Base-by-base conservation (phyloP, 1,139 yeast species). In the Torulaspora pretoriensis region DNA sequence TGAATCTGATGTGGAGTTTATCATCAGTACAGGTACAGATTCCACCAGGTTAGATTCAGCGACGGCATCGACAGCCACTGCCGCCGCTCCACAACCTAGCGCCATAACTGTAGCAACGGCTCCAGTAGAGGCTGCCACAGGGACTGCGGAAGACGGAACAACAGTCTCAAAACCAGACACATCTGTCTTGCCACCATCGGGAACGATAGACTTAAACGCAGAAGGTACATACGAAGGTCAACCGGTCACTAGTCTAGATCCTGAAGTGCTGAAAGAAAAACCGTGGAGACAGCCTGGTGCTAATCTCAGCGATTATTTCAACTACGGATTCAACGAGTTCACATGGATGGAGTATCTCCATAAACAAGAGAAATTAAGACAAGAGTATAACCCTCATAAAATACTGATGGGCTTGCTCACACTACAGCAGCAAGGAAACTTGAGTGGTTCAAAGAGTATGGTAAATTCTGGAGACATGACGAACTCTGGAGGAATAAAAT, bases 211-310 rank as follows among this genome's bases (percentile, higher is more conserved):
- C 58, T 73, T 92, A 9, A 80, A 88, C 55, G 80, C 80, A 17
- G 84, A 86, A 13, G 97, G 94, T 0, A 81, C 80, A 49, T 78
- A 75, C 53, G 85, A 90, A 45, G 97, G 96, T 3, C 77, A 80
- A 54, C 95, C 95, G 3, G 71, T 94, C 42, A 86, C 95, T 0
- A 83, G 84, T 55, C 73, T 90, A n/a, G 84, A 87, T 53, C 73
- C 90, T 14, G 95, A 86, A 52, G 83, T 81, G 40, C 70, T 90
- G 38, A 89, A 87, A 53, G 95, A 88, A 52, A 94, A 94, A 68
- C 98, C 98, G 2, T 92, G 99, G 99, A 77, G 98, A 60, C 83
- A 86, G 53, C 97, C 97, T 0, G 97, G 97, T 41, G 96, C 96
- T 2, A 97, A 92, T 65, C 71, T 87, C 35, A 79, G 95, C 2